A percentile compares a stretch with the other conserved stretches of the same genome.
phyloP scores from a whole-genome alignment of 495 filamentous ascomycete species.

The Lepraria neglecta region DNA sequence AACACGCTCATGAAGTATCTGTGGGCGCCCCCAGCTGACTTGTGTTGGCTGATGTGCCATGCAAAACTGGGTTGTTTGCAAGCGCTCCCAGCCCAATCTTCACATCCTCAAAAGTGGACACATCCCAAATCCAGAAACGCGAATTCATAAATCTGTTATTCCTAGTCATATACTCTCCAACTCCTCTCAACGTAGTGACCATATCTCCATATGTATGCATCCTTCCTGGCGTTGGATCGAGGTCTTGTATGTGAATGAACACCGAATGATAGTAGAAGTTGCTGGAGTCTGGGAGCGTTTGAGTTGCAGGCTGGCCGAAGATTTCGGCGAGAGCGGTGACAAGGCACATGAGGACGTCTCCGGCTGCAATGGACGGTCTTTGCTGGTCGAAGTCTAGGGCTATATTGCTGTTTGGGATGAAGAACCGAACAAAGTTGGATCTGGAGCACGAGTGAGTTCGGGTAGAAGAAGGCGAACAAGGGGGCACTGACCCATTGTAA shows the following conservation, averaged over 20 bases:
- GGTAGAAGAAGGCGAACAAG: background rate
- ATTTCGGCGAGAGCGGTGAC: slow-evolving; percentile 2
- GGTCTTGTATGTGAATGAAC: slow-evolving; percentile 13
- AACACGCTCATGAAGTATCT: too few species aligned
- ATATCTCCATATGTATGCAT: slow-evolving; percentile 5
- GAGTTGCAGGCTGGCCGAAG: background rate
- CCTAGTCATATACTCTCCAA: slow-evolving; percentile 10
- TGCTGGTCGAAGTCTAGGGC: slow-evolving; percentile 13
- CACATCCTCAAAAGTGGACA: background rate
- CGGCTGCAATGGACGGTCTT: background rate
- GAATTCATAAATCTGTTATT: background rate
- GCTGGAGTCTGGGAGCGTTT: background rate
- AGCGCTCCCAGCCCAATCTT: slow-evolving; percentile 11
- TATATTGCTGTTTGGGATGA: background rate
- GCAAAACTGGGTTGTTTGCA: background rate
- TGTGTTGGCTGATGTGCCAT: too few species aligned
- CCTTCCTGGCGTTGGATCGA: background rate
- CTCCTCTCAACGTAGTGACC: slow-evolving; percentile 5
- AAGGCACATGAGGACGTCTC: slow-evolving; percentile 17
- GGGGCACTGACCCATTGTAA: background rate
- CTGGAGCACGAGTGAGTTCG: background rate
- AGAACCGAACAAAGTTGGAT: background rate
- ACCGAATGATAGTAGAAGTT: background rate
- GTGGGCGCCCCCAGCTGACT: too few species aligned
- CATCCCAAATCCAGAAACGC: slow-evolving; percentile 9